Conservation (phyloP, 2,329 filamentous ascomycete species). For the Gnomoniopsis smithogilvyi region DNA sequence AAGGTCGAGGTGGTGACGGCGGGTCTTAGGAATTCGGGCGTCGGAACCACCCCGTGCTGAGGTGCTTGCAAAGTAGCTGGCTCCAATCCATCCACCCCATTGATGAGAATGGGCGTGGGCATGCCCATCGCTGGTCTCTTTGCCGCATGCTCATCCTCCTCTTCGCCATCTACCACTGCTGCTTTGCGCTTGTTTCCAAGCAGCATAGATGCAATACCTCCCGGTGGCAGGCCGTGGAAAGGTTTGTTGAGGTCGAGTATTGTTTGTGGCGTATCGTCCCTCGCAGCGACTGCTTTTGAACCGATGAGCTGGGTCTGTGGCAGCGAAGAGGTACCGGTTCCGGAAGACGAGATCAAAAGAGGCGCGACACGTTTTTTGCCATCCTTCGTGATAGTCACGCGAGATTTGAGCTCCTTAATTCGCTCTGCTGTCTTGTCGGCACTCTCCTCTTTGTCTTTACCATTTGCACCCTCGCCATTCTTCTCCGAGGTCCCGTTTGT, state of each 20-base stretch:
- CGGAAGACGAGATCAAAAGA: constrained; percentile 84
- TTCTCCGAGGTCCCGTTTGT: constrained; percentile 21
- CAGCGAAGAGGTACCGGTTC: constrained; percentile 80
- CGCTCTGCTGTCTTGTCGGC: constrained; percentile 52
- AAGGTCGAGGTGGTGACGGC: constrained; percentile 82
- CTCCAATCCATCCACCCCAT: constrained; percentile 74
- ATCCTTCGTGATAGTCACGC: constrained; percentile 93
- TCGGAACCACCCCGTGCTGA: constrained; percentile 60
- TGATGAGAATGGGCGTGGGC: constrained; percentile 70
- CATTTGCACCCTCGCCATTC: constrained; percentile 18
- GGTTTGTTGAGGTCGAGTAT: constrained; percentile 90
- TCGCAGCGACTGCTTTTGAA: constrained; percentile 58
- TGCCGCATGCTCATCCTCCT: constrained; percentile 58
- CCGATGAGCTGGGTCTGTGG: constrained; percentile 87
- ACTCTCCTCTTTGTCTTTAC: constrained; percentile 36
- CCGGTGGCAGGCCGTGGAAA: constrained; percentile 87
- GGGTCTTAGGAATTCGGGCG: constrained; percentile 81
- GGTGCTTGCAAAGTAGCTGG: constrained; percentile 64
- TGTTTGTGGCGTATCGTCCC: constrained; percentile 73
- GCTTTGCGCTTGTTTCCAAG: constrained; percentile 92
- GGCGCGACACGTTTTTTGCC: constrained; percentile 95
- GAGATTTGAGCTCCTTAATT: constrained; percentile 70
- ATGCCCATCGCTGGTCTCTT: constrained; percentile 58
- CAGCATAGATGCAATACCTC: constrained; percentile 79
- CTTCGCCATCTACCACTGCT: constrained; percentile 69